Evolutionary conservation across 768 basidiomycete species (phyloP), one percentile per base, ranked within the genome.

Genomic region (Psilocybe azurescens): DNA sequence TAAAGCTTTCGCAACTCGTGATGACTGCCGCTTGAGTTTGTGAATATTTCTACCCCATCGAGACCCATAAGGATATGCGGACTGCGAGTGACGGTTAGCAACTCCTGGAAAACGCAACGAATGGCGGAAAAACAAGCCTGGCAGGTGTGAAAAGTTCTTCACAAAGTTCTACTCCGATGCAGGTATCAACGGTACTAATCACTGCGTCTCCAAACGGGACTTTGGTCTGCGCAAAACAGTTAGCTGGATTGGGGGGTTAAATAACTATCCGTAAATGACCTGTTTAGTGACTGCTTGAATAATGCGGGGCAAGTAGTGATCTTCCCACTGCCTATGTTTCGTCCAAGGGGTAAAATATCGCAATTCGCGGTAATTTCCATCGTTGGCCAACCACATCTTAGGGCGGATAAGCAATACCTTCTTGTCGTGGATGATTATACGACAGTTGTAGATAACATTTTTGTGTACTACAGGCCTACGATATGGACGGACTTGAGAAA

Each of bases 321-420:
- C 94, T 73, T 99, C 97, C 77, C 87, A 90, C 72, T 95, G 84
- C 32, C 89, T 85, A 71, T 93, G 92, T 72, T 95, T 97, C 71
- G 80, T 78, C 97, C 97, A 99, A 0, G 97, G 95, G 2, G 97
- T 95, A 69, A 99, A 99, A 73, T 94, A 93, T 13, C 91, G 79
- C 69, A 91, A 78, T 73, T 90, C 88, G 29, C 97, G 91, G 74
- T 99, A 99, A 72, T 99, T 99, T 3, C 97, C 97, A 69, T 97
- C 95, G 71, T 99, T 99, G 1, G 97, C 97, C 49, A 99, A 82
- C 97, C 97, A 99, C 96, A 99, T 96, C 80, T 99, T 99, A 0
- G 97, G 97, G 24, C 97, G 88, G 65, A 99, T 99, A 64, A 98
- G 87, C 1, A 98, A 77, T 62, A 99, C 95, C 77, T 93, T 85